Base-by-base conservation (phyloP, 306 rosid species). In the Glycine soja region DNA sequence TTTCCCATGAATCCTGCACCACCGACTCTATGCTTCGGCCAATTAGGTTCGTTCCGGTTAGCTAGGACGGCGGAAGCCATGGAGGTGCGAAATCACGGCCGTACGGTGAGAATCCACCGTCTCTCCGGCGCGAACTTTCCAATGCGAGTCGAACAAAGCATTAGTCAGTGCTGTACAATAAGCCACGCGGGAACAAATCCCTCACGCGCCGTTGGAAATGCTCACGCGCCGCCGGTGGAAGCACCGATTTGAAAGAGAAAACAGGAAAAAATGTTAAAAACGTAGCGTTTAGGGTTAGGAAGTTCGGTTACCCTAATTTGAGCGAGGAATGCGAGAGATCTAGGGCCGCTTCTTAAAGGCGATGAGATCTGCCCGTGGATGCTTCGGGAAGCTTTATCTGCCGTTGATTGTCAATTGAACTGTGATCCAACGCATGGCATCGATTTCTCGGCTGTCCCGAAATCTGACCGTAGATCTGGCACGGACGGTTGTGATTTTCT, bases 61-160 rank as follows among this genome's bases (percentile, higher is more conserved):
- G 90, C 91, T 81, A 91, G 30, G 78, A 95, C 94, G 70, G 96
- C 98, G 64, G 96, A 93, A 38, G 98, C 95, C 99, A 95, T 94
- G 15, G 61, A 77, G 10, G 66, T 0, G 57, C 65, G 34, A 76
- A 78, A 70, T 79, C 79, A 71, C 83, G 52, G 71, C 72, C 70
- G 69, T 64, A 79, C 82, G 76, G 73, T 43, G 24, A 70, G 77
- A 62, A 4, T 79, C 85, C 90, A 80, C 83, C 70, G 30, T 16
- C 70, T 13, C 83, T 74, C 95, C 88, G 95, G 84, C 88, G 50
- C 68, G 61, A 83, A 80, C 30, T 80, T 70, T 74, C 80, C 72
- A 89, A 89, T 87, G 85, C 85, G 65, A 86, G 53, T 73, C 3
- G 59, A 16, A 68, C 48, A 75, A 74, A 19, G 77, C 87, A 85